These are phyloP conservation scores for Thielaviopsis euricoi DNA, from an alignment of 2,329 filamentous ascomycete species.

Conservation along the genomic window DNA sequence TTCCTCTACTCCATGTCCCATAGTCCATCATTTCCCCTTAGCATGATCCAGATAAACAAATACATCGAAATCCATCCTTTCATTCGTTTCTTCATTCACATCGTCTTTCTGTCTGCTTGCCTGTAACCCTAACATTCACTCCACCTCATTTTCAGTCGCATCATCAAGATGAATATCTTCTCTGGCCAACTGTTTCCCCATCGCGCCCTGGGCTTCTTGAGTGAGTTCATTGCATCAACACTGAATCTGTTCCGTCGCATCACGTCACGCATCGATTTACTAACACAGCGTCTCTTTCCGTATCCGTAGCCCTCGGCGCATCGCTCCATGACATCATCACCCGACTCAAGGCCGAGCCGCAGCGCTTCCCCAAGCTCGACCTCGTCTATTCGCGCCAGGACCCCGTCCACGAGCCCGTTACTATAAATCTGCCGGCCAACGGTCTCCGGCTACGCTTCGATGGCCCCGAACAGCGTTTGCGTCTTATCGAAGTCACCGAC, in stretches of 20 bases:
- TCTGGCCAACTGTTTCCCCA: constrained; percentile 50
- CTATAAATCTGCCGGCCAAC: constrained; percentile 64
- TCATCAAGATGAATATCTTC: constrained; percentile 21
- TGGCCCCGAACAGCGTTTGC: constrained; percentile 76
- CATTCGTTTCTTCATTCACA: background rate
- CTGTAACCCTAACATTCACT: background rate
- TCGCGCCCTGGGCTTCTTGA: constrained; percentile 46
- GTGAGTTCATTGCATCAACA: constrained; percentile 16
- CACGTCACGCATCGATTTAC: background rate
- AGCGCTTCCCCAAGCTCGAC: constrained; percentile 68
- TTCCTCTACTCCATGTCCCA: background rate
- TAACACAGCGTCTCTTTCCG: background rate
- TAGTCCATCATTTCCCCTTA: background rate
- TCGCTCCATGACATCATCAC: constrained; percentile 83
- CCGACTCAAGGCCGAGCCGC: constrained; percentile 73
- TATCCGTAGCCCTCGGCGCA: constrained; percentile 58
- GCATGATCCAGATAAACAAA: background rate
- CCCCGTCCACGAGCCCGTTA: constrained; percentile 59
- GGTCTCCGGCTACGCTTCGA: constrained; percentile 86
- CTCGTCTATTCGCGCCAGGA: constrained; percentile 60
- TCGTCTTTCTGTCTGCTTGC: background rate
- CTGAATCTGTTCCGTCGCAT: too few species aligned
- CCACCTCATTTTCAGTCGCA: background rate
- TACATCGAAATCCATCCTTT: background rate
- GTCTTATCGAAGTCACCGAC: constrained; percentile 79